Percentiles rank a stretch among this genome's conserved stretches.
These are phyloP conservation scores for Curvularia hawaiiensis DNA, from an alignment of 2,329 filamentous ascomycete genomes.

Conservation along the genomic window DNA sequence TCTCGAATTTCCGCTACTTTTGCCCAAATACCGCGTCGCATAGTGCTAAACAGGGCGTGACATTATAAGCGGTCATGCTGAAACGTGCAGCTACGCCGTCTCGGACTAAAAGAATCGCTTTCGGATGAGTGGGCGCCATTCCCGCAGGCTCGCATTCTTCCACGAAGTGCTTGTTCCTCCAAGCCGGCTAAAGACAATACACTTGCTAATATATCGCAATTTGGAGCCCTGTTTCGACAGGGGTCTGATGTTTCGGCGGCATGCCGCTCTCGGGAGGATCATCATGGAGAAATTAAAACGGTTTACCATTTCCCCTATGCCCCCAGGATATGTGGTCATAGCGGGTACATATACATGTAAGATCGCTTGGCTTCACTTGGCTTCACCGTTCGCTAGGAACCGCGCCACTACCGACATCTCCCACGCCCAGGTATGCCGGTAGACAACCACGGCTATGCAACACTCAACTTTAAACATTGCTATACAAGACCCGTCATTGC, in stretches of 20 bases:
- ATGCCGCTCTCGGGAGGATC: constrained; percentile 11
- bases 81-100: constrained; percentile 18
- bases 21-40: constrained; percentile 15
- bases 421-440: not conserved
- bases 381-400: constrained; percentile 6
- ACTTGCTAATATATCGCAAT: constrained; percentile 22
- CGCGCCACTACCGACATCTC: constrained; percentile 4
- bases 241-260: constrained; percentile 20
- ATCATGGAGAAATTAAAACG: constrained; percentile 13
- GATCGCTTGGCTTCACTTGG: constrained; percentile 7
- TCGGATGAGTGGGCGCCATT: constrained; percentile 10
- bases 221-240: constrained; percentile 18
- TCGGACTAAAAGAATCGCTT: constrained; percentile 11
- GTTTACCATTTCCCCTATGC: constrained; percentile 6
- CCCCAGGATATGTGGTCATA: not conserved
- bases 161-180: constrained; percentile 7
- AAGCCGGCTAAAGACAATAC: constrained; percentile 19
- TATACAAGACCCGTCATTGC: constrained; percentile 6
- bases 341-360: not conserved
- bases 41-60: not conserved
- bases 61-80: constrained; percentile 16
- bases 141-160: constrained; percentile 8
- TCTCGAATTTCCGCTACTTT: constrained; percentile 13
- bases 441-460: constrained; percentile 1
- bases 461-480: not conserved